phyloP scores from a whole-genome alignment of 257 asterid genomes.

The Hygrophila difformis region DNA sequence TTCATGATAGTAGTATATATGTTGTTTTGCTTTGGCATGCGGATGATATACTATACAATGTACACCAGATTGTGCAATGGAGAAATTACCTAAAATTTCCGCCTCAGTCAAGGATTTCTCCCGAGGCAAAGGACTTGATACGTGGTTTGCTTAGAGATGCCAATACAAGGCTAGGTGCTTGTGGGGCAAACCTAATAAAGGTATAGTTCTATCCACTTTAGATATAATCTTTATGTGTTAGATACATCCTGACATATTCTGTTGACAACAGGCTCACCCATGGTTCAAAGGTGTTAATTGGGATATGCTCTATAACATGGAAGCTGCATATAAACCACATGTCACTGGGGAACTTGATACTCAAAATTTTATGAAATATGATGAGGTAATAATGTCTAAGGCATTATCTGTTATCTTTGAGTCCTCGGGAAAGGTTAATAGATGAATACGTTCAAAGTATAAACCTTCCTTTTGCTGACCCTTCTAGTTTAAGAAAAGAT shows the following conservation, averaged over 20 bases:
- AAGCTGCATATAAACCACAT: constrained; percentile 82
- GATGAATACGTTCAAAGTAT: too few species aligned
- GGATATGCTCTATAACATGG: constrained; percentile 67
- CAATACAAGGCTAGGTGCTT: constrained; percentile 54
- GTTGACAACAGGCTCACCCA: constrained; percentile 88
- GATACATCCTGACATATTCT: too few species aligned
- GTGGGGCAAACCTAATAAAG: constrained; percentile 74
- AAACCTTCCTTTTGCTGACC: too few species aligned
- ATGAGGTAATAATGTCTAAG: constrained; percentile 48
- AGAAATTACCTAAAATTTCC: constrained; percentile 60
- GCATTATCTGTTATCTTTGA: background rate
- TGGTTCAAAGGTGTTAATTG: constrained; percentile 74
- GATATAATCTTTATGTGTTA: background rate
- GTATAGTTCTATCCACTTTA: constrained; percentile 22
- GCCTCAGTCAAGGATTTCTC: constrained; percentile 43
- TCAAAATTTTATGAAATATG: constrained; percentile 65
- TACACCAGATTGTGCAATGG: constrained; percentile 66
- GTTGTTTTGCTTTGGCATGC: constrained; percentile 1
- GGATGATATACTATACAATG: constrained; percentile 10
- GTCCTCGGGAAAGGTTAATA: too few species aligned
- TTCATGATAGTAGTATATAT: too few species aligned
- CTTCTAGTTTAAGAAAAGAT: too few species aligned
- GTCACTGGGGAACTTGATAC: constrained; percentile 80
- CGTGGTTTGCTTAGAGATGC: constrained; percentile 53
- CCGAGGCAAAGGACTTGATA: constrained; percentile 70